Conservation (phyloP, 176 grass and related monocot species). For the Phoenix dactylifera region DNA sequence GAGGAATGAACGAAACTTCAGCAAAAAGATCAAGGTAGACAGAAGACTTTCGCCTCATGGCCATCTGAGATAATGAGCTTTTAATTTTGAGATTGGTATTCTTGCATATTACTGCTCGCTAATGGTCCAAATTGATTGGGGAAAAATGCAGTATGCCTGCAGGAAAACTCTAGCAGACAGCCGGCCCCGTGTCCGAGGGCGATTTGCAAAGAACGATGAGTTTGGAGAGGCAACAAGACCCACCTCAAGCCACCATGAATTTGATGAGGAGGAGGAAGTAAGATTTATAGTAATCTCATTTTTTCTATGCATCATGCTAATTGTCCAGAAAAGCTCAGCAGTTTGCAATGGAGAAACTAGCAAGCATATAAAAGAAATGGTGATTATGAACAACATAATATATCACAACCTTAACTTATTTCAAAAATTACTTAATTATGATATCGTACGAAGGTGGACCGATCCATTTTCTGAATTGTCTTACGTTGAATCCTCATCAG, state of each 20-base stretch:
- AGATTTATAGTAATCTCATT: slow-evolving; percentile 9
- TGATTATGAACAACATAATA: too few species aligned
- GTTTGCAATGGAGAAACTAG: too few species aligned
- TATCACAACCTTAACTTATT: too few species aligned
- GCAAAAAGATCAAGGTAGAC: slow-evolving; percentile 94
- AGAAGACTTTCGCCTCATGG: too few species aligned
- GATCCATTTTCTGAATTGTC: too few species aligned
- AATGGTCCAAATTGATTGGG: not conserved
- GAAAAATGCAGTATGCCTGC: slow-evolving; percentile 72
- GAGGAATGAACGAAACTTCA: slow-evolving; percentile 89
- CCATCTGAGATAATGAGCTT: too few species aligned
- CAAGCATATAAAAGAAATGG: too few species aligned
- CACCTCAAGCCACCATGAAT: slow-evolving; percentile 34
- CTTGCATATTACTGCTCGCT: slow-evolving; percentile 11
- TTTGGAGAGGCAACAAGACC: slow-evolving; percentile 49
- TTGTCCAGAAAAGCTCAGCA: too few species aligned
- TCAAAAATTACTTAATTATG: too few species aligned
- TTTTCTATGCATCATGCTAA: not conserved
- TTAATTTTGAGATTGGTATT: not conserved
- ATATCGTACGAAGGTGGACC: too few species aligned
- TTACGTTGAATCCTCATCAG: too few species aligned
- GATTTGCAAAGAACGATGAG: slow-evolving; percentile 91
- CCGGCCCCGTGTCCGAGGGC: slow-evolving; percentile 78
- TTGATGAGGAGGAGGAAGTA: slow-evolving; percentile 53
- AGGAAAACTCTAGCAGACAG: slow-evolving; percentile 98